A percentile compares a stretch with the other conserved stretches of the same genome.
Evolutionary conservation across 345 rosid genomes (phyloP).

Genomic region (Gynandropsis gynandra): DNA sequence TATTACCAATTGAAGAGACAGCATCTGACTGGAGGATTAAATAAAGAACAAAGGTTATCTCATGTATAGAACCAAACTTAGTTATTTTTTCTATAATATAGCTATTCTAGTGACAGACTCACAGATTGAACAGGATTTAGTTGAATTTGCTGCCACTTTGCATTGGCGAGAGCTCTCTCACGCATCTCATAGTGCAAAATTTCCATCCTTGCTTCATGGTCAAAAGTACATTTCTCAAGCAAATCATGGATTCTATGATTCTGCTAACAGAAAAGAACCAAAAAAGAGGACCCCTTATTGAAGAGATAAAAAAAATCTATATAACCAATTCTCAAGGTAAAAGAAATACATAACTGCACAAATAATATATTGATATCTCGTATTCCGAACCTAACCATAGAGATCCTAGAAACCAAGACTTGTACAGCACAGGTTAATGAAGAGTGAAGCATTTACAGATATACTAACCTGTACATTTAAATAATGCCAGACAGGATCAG

Average conservation of each 20-base stretch:
- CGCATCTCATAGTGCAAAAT: conserved; percentile 53
- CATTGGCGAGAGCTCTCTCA: conserved; percentile 77
- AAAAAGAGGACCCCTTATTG: conserved; percentile 16
- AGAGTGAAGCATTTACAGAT: conserved; percentile 15
- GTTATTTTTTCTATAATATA: not conserved
- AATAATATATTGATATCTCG: no score
- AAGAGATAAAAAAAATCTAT: not conserved
- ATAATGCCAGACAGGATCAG: conserved; percentile 97
- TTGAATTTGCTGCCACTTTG: conserved; percentile 91
- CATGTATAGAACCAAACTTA: conserved; percentile 9
- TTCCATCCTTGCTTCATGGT: conserved; percentile 89
- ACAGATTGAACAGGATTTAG: conserved; percentile 57
- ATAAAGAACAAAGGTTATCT: conserved; percentile 17
- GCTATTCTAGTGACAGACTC: conserved; percentile 30
- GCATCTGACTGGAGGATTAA: conserved; percentile 49
- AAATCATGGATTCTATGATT: conserved; percentile 86
- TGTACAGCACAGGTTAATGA: no score
- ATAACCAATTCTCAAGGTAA: conserved; percentile 6
- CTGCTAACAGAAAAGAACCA: conserved; percentile 51
- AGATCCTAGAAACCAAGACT: no score
- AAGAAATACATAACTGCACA: conserved; percentile 11
- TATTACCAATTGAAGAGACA: conserved; percentile 34
- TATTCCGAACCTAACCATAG: no score
- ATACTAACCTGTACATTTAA: conserved; percentile 80
- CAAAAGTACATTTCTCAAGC: conserved; percentile 90